These are phyloP conservation scores for Planoprotostelium fungivorum DNA, from an alignment of 78 protist genomes.

Conservation along the genomic window DNA sequence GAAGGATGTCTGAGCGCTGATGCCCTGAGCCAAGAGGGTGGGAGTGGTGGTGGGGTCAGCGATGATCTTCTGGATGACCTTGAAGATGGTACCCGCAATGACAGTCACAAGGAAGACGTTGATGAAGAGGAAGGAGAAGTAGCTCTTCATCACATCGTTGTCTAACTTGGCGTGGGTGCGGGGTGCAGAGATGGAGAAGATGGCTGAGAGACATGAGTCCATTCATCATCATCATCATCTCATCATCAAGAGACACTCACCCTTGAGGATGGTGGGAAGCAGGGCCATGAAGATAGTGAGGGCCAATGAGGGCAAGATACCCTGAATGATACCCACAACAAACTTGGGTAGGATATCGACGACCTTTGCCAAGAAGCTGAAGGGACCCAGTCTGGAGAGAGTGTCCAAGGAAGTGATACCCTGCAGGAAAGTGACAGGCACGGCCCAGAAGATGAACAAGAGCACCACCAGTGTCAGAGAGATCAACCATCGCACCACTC, in stretches of 20 bases:
- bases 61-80: constrained; percentile 39
- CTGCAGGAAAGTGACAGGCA: constrained; percentile 47
- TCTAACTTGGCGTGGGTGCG: neutral
- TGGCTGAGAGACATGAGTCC: neutral
- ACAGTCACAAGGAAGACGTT: constrained; percentile 59
- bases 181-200: neutral
- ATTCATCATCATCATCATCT: constrained; percentile 6
- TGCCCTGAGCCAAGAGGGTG: constrained; percentile 19
- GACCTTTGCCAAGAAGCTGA: constrained; percentile 17
- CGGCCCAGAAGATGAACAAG: constrained; percentile 42
- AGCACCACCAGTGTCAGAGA: constrained; percentile 13
- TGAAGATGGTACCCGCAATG: constrained; percentile 59
- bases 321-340: constrained; percentile 43
- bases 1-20: constrained; percentile 36
- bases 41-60: constrained; percentile 19
- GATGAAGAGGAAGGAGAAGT: constrained; percentile 43
- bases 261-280: constrained; percentile 12
- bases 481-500: constrained; percentile 15
- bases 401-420: constrained; percentile 47
- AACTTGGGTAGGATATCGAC: constrained; percentile 24
- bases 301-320: constrained; percentile 43
- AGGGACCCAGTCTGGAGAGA: constrained; percentile 23
- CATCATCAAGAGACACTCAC: constrained; percentile 4
- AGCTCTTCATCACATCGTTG: constrained; percentile 23
- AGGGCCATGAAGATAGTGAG: constrained; percentile 49